These are phyloP conservation scores for Euphorbia corollata DNA, from an alignment of 441 rosid species.

Conservation along the genomic window DNA sequence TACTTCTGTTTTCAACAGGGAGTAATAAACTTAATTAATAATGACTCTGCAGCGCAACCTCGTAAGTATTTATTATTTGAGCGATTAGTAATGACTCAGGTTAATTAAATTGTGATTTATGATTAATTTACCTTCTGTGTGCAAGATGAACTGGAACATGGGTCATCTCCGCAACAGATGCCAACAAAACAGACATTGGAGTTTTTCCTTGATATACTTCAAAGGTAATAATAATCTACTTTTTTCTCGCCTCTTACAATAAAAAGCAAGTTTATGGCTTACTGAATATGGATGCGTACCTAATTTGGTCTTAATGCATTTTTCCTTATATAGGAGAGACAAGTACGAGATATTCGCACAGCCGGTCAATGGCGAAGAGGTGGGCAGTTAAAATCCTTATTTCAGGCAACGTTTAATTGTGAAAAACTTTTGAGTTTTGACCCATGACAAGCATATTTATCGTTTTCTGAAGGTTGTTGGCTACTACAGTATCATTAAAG, in stretches of 20 bases:
- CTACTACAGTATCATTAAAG: slow-evolving; percentile 35
- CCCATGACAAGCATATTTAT: neutral
- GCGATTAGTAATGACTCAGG: neutral
- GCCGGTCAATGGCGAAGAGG: slow-evolving; percentile 43
- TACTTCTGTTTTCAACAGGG: slow-evolving; percentile 12
- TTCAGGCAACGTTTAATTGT: neutral
- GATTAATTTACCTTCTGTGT: neutral
- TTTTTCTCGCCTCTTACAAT: neutral
- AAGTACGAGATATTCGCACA: slow-evolving; percentile 33
- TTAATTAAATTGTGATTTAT: neutral
- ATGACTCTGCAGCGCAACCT: neutral
- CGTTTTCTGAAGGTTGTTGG: slow-evolving; percentile 33
- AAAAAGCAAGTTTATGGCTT: neutral
- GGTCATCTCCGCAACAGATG: slow-evolving; percentile 14
- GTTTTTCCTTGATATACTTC: slow-evolving; percentile 25
- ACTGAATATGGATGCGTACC: neutral
- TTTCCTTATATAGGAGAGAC: slow-evolving; percentile 35
- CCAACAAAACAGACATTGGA: slow-evolving; percentile 20
- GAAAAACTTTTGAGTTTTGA: neutral
- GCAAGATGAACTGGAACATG: slow-evolving; percentile 9
- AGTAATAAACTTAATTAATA: slow-evolving; percentile 5
- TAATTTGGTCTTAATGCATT: neutral
- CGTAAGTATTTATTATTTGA: slow-evolving; percentile 1
- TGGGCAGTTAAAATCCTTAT: slow-evolving; percentile 17
- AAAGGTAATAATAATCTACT: slow-evolving; percentile 19